Evolutionary conservation across 768 basidiomycete species (phyloP), one percentile per base, ranked within the genome.

Genomic region (Cubamyces lactineus): DNA sequence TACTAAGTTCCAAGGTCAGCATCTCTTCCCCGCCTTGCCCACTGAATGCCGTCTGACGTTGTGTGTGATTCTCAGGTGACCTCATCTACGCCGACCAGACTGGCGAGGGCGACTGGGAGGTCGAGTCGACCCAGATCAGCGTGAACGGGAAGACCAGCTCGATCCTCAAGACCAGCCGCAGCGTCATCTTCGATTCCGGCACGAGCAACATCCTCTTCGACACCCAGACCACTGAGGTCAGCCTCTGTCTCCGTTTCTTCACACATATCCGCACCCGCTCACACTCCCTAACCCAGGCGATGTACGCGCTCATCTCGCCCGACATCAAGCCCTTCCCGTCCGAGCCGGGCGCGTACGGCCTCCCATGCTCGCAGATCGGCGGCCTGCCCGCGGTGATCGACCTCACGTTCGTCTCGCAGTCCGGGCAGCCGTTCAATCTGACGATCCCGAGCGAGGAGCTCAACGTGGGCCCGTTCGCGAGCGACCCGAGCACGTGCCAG

Each of bases 381-480:
- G 75, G 78, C 1, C 75, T 85, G 41, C 79, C 82, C 45, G 84
- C 84, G 9, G 73, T 71, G 62, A 84, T 86, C 67, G 79, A 80
- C 67, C 78, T 86, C 65, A 69, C 74, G 6, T 85, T 86, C 74
- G 82, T 81, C n/a, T 78, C 80, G n/a, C 78, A 80, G 60, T 59
- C 67, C 23, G 84, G 83, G 40, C 62, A 59, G 28, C 77, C 77
- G 15, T 85, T 85, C 75, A 82, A 84, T 65, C 73, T 86, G 24
- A 85, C 83, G 3, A 82, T 85, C 61, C 84, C 84, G 17, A 82
- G 80, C 72, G 78, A 73, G 61, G 84, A 86, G 68, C 78, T 87
- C 53, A 83, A 75, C 65, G 83, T 85, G 38, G 84, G 84, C 12
- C 83, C 84, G 15, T 85, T 86, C 71, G 69, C 74, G n/a, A 80